phyloP scores from a whole-genome alignment of 2,329 filamentous ascomycete genomes.

The Pseudogymnoascus sp. region DNA sequence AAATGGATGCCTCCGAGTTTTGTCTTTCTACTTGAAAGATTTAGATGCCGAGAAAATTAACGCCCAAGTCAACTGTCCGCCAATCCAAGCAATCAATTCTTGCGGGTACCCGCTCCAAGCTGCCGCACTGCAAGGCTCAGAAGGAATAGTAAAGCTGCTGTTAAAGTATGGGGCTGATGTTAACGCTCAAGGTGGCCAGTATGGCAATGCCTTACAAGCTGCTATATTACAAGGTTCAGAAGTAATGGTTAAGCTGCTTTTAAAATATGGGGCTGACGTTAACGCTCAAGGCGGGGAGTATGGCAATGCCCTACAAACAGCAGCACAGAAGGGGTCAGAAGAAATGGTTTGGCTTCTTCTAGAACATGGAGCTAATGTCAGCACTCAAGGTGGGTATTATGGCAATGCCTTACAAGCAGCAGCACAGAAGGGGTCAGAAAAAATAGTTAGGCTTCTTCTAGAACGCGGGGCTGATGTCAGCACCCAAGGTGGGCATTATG shows the following conservation, averaged over 20 bases:
- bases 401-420: slow-evolving; percentile 14
- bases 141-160: background rate
- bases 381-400: background rate
- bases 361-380: slow-evolving; percentile 11
- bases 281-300: background rate
- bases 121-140: background rate
- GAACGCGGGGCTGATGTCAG: background rate
- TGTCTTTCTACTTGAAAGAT: background rate
- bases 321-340: background rate
- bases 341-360: slow-evolving; percentile 10
- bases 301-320: too few species aligned
- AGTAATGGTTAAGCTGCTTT: background rate
- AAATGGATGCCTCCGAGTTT: background rate
- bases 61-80: background rate
- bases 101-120: background rate
- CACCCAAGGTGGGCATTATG: background rate
- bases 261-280: background rate
- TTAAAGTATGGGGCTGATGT: slow-evolving; percentile 9
- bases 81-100: background rate
- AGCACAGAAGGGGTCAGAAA: background rate
- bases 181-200: background rate
- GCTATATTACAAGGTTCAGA: background rate
- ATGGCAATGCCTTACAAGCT: background rate
- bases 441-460: background rate
- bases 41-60: background rate